Evolutionary conservation across 208 protist species (phyloP).

Genomic region (Acanthamoeba quina): DNA sequence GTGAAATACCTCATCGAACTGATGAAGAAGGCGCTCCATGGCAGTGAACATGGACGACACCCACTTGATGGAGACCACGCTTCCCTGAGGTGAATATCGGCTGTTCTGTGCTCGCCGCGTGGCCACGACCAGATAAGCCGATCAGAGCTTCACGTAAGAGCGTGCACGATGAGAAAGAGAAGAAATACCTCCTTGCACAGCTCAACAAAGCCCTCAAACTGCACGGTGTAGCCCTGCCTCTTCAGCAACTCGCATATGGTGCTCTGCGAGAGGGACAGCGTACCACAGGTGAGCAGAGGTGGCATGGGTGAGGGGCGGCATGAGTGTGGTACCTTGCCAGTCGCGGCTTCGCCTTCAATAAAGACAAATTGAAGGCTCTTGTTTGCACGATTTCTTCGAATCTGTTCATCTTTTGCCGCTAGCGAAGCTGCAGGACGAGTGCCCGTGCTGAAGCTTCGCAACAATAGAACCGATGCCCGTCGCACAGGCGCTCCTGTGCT

Average conservation of each 20-base stretch:
- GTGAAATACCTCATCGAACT: constrained; percentile 10
- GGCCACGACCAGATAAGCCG: no score
- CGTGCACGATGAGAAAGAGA: neutral
- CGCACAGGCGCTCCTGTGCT: no score
- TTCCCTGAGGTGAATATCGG: constrained; percentile 60
- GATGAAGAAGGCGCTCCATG: constrained; percentile 57
- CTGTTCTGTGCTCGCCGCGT: neutral
- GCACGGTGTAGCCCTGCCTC: constrained; percentile 42
- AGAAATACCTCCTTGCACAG: constrained; percentile 44
- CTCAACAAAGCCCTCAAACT: constrained; percentile 70
- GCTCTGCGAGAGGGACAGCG: neutral
- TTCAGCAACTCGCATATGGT: constrained; percentile 66
- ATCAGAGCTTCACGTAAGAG: no score
- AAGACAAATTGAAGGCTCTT: constrained; percentile 74
- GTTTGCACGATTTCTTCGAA: constrained; percentile 27
- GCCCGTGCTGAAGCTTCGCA: neutral
- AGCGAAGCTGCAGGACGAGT: neutral
- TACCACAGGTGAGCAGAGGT: neutral
- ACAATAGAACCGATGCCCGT: neutral
- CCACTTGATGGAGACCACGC: constrained; percentile 72
- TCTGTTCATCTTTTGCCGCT: neutral
- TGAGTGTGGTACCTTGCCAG: constrained; percentile 1
- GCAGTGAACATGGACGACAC: constrained; percentile 69
- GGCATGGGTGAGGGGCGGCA: neutral
- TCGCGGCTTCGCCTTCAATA: constrained; percentile 67